Evolutionary conservation across 1,284 basidiomycete species (phyloP), one percentile per base, ranked within the genome.

Genomic region (Ustilago sp.): DNA sequence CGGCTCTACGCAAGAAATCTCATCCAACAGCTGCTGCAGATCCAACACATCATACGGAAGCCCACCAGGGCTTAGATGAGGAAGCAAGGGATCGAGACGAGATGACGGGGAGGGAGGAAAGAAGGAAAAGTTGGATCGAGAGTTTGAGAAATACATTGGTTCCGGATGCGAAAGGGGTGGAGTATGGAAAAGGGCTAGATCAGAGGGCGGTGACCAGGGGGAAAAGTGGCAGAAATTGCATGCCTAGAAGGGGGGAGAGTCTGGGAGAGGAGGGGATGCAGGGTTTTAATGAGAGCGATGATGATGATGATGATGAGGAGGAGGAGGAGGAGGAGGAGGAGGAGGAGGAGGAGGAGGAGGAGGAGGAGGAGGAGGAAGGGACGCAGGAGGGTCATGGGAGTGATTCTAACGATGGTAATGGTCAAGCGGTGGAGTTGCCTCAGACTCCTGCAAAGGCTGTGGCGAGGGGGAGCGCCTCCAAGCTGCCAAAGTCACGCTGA

Each of bases 131-230:
- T 52, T 39, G 73, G 15, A 65, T 77, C 28, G 63, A 73, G 3
- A 45, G 59, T 15, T 7, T 77, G 39, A 31, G 75, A 8, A 55
- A 64, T 51, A 73, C 59, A 31, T 41, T 77, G n/a, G 68, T 77
- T 0, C 75, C 75, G 0, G 70, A 70, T 45, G 56, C 61, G 2
- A 47, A 47, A 34, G 56, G 52, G 1, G 56, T 36, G 11, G 35
- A 50, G 47, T 55, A 61, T 6, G 66, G 69, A 2, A 61, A 63
- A 15, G 32, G 50, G 28, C 35, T 77, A 31, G 75, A 77, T 35
- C 54, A 77, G 17, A 31, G 70, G 3, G 75, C 56, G 15, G 75
- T 38, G 8, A 77, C 75, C 2, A 77, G 74, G 34, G 75, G 75
- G 2, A 36, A 63, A 9, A 51, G 57, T 17, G 75, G 70, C 2